Conservation (phyloP, 2,329 filamentous ascomycete genomes). For the Aspergillus thermomutatus region DNA sequence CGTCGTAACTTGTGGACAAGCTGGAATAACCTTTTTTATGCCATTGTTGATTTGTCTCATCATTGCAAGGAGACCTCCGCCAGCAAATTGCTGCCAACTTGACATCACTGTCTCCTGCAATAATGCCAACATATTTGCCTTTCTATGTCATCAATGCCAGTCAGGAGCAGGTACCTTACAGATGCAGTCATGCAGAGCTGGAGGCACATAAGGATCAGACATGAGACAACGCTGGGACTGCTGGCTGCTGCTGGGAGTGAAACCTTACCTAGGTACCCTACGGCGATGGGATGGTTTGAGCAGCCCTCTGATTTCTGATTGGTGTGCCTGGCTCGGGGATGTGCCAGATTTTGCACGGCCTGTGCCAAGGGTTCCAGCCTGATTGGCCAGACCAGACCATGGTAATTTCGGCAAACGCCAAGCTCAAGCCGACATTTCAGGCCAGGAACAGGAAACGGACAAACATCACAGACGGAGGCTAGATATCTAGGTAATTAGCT, state of each 20-base stretch:
- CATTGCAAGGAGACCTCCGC: not conserved
- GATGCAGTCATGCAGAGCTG: not conserved
- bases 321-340: constrained; percentile 28
- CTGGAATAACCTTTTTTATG: not conserved
- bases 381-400: constrained; percentile 21
- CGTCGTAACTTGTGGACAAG: too few species aligned
- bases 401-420: constrained; percentile 25
- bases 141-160: not conserved
- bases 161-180: not conserved
- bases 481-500: not conserved
- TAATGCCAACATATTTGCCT: not conserved
- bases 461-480: not conserved
- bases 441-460: constrained; percentile 21
- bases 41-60: not conserved
- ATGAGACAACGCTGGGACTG: constrained; percentile 12
- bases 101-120: not conserved
- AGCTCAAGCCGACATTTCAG: constrained; percentile 15
- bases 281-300: constrained; percentile 11
- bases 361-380: constrained; percentile 7
- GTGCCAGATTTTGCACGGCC: constrained; percentile 7
- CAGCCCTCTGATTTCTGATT: constrained; percentile 20
- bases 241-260: constrained; percentile 3
- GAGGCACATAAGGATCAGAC: constrained; percentile 9
- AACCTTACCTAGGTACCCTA: too few species aligned
- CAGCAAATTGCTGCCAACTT: not conserved